Evolutionary conservation across 164 flowering plant species (phyloP).

Genomic region (Liquidambar formosana): DNA sequence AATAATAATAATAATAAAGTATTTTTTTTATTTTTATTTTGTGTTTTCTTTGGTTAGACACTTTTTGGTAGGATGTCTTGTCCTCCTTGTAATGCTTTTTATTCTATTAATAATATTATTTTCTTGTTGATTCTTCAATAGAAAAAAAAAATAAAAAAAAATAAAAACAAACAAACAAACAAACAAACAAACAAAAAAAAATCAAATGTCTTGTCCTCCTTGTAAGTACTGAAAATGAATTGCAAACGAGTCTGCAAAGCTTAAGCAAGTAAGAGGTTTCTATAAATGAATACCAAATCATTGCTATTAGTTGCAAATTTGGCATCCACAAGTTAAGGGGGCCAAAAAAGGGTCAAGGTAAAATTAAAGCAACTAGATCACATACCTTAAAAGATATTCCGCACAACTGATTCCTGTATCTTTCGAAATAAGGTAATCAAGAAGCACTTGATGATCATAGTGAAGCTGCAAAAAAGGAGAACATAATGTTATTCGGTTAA

Average conservation of each 20-base stretch:
- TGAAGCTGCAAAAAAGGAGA: constrained; percentile 55
- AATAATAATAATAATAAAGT: too few relatives aligned
- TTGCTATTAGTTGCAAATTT: neutral
- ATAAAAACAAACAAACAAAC: too few relatives aligned
- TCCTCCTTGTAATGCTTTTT: too few relatives aligned
- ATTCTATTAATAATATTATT: too few relatives aligned
- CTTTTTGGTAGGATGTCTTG: too few relatives aligned
- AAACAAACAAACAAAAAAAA: too few relatives aligned
- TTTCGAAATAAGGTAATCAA: constrained; percentile 94
- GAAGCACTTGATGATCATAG: constrained; percentile 90
- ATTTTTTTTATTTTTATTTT: too few relatives aligned
- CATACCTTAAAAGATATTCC: constrained; percentile 78
- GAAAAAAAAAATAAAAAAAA: too few relatives aligned
- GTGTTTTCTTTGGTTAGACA: too few relatives aligned
- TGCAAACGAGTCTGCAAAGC: neutral
- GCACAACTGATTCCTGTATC: constrained; percentile 71
- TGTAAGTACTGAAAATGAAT: neutral
- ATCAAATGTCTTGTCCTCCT: neutral
- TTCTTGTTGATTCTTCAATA: too few relatives aligned
- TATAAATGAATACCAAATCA: neutral
- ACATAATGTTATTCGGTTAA: neutral
- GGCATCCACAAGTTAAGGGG: neutral
- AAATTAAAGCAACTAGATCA: neutral
- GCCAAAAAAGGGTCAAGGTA: neutral
- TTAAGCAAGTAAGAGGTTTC: neutral